Base-by-base conservation (phyloP, 257 asterid genomes). In the Vinca minor region DNA sequence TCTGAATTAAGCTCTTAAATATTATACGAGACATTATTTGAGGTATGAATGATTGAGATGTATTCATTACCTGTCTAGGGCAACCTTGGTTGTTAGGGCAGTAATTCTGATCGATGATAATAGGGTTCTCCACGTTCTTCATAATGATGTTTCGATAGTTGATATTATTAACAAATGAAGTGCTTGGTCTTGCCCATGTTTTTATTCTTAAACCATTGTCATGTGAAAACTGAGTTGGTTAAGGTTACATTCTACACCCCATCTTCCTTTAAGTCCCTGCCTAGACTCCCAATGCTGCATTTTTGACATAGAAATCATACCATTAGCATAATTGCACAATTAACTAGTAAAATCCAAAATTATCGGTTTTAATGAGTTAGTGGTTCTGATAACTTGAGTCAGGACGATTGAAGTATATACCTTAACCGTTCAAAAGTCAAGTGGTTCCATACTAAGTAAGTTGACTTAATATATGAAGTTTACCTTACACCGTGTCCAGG, bases 401-500 rank as follows among this genome's bases (percentile, higher is more conserved):
- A n/a, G n/a, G n/a, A n/a, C n/a, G n/a, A n/a, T n/a, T n/a, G n/a
- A 34, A 34, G 7, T 4, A 8, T n/a, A n/a, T 17, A 44, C 17
- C 20, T 44, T 15, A 15, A 17, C 1, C 1, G 20, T 15, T 44
- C 21, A 44, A 1, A 41, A 2, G 5, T 44, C 21, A 44, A 44
- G 21, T 44, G 5, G 1, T 44, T 44, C 0, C 5, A 44, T 3
- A 14, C 5, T 44, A 15, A 14, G 7, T 44, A 15, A 34, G 3
- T 2, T n/a, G n/a, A 34, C 3, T 2, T 2, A 34, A 34, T 34
- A 44, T 3, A 8, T 41, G 46, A 41, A 12, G 17, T 42, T 38
- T 70, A 82, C 95, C 93, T 85, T 41, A 85, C 72, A n/a, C 95
- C 95, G 47, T 87, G 88, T 36, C 95, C 95, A 4, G 91, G 94